Evolutionary conservation across 306 rosid species (phyloP).

Genomic region (Prinsepia uniflora): DNA sequence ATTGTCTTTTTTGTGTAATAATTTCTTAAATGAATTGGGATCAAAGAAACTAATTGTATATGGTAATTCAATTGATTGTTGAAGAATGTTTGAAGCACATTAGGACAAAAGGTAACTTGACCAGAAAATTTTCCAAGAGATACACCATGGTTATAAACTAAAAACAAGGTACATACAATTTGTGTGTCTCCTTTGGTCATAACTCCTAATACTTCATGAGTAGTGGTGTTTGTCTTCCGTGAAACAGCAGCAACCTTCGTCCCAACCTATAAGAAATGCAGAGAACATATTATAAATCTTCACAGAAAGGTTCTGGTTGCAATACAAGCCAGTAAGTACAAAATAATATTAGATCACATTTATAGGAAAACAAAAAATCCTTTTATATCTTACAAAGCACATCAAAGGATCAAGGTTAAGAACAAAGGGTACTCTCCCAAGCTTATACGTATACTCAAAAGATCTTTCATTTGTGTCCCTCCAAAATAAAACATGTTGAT

Average conservation of each 20-base stretch:
- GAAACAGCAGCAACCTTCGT: constrained; percentile 98
- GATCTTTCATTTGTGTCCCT: background rate
- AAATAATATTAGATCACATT: background rate
- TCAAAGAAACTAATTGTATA: background rate
- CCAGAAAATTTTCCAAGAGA: constrained; percentile 4
- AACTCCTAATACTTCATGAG: constrained; percentile 89
- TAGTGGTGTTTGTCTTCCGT: constrained; percentile 91
- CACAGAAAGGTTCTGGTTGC: constrained; percentile 6
- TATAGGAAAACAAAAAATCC: background rate
- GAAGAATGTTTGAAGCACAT: background rate
- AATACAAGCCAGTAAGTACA: constrained; percentile 10
- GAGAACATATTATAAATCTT: constrained; percentile 9
- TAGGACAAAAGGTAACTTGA: background rate
- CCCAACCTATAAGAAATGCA: constrained; percentile 60
- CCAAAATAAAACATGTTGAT: background rate
- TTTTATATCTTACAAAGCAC: background rate
- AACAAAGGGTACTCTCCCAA: constrained; percentile 2
- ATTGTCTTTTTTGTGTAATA: background rate
- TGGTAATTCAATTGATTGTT: background rate
- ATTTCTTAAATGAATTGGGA: background rate
- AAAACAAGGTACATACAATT: constrained; percentile 53
- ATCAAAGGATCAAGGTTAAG: background rate
- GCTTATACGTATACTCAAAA: background rate
- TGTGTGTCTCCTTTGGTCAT: constrained; percentile 85
- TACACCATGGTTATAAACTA: constrained; percentile 4